These are phyloP conservation scores for Linnemannia elongata DNA, from an alignment of 192 early-diverging fungal genomes.

Conservation along the genomic window DNA sequence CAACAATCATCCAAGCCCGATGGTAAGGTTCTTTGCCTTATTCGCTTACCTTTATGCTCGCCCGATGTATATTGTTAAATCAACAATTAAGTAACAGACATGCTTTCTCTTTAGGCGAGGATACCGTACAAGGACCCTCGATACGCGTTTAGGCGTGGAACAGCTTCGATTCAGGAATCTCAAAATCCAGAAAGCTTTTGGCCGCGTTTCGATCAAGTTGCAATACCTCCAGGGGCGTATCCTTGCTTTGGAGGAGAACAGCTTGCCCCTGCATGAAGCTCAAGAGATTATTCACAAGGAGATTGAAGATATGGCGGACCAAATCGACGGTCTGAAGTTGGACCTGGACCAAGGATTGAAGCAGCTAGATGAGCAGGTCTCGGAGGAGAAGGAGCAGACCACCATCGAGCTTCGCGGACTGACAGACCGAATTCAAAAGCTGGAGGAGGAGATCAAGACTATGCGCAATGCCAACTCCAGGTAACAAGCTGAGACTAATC, in stretches of 20 bases:
- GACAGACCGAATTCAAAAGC: conserved; percentile 47
- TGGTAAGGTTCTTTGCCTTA: conserved; percentile 12
- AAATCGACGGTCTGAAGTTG: conserved; percentile 40
- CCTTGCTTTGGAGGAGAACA: conserved; percentile 45
- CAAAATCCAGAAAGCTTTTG: conserved; percentile 54
- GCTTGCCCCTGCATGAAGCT: conserved; percentile 36
- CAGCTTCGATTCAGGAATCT: conserved; percentile 54
- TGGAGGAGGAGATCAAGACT: conserved; percentile 37
- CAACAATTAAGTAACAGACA: no score
- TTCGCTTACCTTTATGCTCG: neutral
- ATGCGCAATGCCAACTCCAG: conserved; percentile 42
- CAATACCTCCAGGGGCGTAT: conserved; percentile 51
- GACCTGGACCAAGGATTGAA: conserved; percentile 48
- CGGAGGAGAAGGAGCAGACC: conserved; percentile 48
- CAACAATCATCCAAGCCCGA: conserved; percentile 42
- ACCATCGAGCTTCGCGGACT: conserved; percentile 43
- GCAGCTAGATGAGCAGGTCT: conserved; percentile 46
- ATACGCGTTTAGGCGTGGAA: conserved; percentile 47
- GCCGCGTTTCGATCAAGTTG: conserved; percentile 45
- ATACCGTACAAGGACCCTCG: conserved; percentile 40
- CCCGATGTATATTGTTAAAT: neutral
- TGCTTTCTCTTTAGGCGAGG: conserved; percentile 34
- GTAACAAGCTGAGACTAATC: conserved; percentile 1
- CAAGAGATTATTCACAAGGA: conserved; percentile 52
- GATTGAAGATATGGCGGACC: conserved; percentile 50